These are phyloP conservation scores for Nitzschia inconspicua DNA, from an alignment of 108 stramenopile genomes.

Conservation along the genomic window DNA sequence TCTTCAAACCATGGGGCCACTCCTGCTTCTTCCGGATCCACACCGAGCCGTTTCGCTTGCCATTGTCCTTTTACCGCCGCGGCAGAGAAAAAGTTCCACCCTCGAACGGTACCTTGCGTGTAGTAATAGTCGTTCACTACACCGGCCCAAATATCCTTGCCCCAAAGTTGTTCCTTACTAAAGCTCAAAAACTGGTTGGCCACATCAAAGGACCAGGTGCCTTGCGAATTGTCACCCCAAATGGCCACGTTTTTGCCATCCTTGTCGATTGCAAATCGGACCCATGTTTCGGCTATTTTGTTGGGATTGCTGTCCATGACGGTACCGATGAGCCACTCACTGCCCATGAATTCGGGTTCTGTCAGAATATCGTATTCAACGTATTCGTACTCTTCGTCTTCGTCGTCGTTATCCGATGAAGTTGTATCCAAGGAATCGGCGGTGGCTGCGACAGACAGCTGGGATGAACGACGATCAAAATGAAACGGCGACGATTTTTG, in stretches of 20 bases:
- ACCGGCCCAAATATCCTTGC: slow-evolving; percentile 80
- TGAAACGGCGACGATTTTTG: not conserved
- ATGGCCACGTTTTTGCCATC: slow-evolving; percentile 66
- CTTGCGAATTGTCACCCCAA: slow-evolving; percentile 70
- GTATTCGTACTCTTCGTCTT: slow-evolving; percentile 77
- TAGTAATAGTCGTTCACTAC: slow-evolving; percentile 80
- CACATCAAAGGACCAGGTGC: slow-evolving; percentile 74
- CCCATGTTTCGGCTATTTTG: slow-evolving; percentile 78
- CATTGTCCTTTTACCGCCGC: slow-evolving; percentile 78
- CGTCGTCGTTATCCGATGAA: slow-evolving; percentile 14
- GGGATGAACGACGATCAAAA: not conserved
- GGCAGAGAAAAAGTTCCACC: slow-evolving; percentile 72
- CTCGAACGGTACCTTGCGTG: slow-evolving; percentile 74
- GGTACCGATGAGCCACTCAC: slow-evolving; percentile 83
- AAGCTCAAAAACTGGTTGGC: slow-evolving; percentile 74
- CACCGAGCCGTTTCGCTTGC: slow-evolving; percentile 79
- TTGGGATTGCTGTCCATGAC: slow-evolving; percentile 42
- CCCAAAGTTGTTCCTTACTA: slow-evolving; percentile 56
- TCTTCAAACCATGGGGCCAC: slow-evolving; percentile 74
- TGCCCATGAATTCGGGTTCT: slow-evolving; percentile 71
- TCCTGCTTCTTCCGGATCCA: slow-evolving; percentile 73
- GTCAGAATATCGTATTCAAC: slow-evolving; percentile 71
- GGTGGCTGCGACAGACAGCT: not conserved
- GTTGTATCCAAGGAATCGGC: not conserved
- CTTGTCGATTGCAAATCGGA: slow-evolving; percentile 54